Base-by-base conservation (phyloP, 768 basidiomycete genomes). In the Rhodotorula paludigena region DNA sequence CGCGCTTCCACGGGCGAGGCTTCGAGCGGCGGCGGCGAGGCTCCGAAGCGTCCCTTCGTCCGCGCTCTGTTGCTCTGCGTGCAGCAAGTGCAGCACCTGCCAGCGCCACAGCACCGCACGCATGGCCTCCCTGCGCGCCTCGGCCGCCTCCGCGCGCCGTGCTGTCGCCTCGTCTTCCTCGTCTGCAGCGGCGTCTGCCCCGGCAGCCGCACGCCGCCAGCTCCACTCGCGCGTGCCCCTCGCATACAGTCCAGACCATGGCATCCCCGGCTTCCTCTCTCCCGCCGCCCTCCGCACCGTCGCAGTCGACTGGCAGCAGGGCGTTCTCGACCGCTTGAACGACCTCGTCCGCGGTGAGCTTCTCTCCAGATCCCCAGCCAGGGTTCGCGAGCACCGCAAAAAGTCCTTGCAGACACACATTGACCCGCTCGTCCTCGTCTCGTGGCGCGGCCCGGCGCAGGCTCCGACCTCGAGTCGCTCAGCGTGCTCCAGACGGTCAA, bases 301-400 rank as follows among this genome's bases (percentile, higher is more conserved):
- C 56, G 87, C 87, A 6, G 82, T 85, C 56, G 91, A 93, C 74
- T 96, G 89, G 79, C 92, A 93, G 77, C 83, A 89, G 67, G 92
- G 92, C 15, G 81, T 93, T 39, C 79, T 94, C 64, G 82, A 86
- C 61, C 83, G 89, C 57, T 78, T 96, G 55, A 90, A 89, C 72
- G 85, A 87, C 16, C 84, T 87, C 76, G 82, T 89, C 41, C 81
- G 82, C 77, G 85, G 92, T 92, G 75, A 38, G 80, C 36, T 18
- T 28, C n/a, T 5, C 30, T 5, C 48, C 35, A 21, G 6, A 20
- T 23, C 42, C 3, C 23, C 60, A 41, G 36, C 21, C 49, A 14
- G 28, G 30, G 48, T 61, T 61, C 49, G 42, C 36, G 28, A 30
- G 21, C n/a, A 28, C n/a, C 25, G 28, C 28, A 48, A 3, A 30